Conservation (phyloP, 192 early-diverging fungal species). For the Piromyces finnis region DNA sequence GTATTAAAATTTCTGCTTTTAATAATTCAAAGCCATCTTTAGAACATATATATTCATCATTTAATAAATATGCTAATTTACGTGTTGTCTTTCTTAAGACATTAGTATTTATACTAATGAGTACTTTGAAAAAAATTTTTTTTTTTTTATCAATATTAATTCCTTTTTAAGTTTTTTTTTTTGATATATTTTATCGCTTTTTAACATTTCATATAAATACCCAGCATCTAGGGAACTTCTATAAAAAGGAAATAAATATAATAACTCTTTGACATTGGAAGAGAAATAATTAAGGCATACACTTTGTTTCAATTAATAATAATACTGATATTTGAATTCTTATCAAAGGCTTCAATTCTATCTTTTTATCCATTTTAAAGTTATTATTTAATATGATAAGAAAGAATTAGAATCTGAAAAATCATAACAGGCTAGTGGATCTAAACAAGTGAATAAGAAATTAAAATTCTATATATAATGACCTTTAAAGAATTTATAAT, state of each 20-base stretch:
- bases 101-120: no score
- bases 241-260: no score
- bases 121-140: no score
- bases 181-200: neutral
- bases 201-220: no score
- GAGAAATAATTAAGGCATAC: neutral
- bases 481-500: neutral
- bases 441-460: no score
- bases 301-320: no score
- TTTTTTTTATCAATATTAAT: no score
- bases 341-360: constrained; percentile 48
- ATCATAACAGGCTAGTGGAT: constrained; percentile 13
- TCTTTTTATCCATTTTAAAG: constrained; percentile 34
- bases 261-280: neutral
- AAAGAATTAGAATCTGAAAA: constrained; percentile 10
- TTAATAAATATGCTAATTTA: no score
- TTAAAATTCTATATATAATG: neutral
- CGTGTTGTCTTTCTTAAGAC: no score
- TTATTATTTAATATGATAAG: constrained; percentile 14
- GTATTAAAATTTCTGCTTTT: neutral
- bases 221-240: neutral
- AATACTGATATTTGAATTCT: constrained; percentile 27
- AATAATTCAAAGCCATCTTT: neutral
- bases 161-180: no score
- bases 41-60: no score